phyloP scores from a whole-genome alignment of 768 basidiomycete genomes.

The Russula ochroleuca region DNA sequence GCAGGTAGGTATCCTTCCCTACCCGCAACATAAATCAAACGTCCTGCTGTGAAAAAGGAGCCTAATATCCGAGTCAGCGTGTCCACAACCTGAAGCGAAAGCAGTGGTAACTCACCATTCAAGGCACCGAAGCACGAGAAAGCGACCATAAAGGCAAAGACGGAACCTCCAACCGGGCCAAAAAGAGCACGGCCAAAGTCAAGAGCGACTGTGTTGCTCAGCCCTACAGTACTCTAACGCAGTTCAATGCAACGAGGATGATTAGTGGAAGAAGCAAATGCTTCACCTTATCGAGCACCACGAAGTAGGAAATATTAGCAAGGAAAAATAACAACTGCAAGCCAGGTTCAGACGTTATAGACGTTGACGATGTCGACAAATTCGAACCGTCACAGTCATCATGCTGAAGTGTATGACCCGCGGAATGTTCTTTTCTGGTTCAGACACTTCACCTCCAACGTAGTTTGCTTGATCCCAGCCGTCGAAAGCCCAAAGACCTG shows the following conservation, averaged over 20 bases:
- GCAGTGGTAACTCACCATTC: conserved; percentile 58
- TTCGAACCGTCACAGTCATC: conserved; percentile 67
- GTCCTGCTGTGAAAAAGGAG: conserved; percentile 69
- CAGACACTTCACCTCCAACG: conserved; percentile 82
- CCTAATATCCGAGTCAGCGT: conserved; percentile 39
- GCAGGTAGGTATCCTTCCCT: conserved; percentile 83
- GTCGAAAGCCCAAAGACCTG: conserved; percentile 92
- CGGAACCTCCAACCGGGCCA: conserved; percentile 77
- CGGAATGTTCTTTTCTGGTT: conserved; percentile 82
- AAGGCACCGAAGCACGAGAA: conserved; percentile 94
- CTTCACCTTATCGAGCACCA: conserved; percentile 78
- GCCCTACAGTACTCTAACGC: conserved; percentile 54
- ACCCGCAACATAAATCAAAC: conserved; percentile 84
- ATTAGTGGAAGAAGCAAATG: background rate
- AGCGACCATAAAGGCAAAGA: conserved; percentile 89
- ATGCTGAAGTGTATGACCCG: conserved; percentile 89
- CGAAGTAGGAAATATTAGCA: conserved; percentile 87
- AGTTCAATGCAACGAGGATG: conserved; percentile 10
- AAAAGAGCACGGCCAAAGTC: conserved; percentile 89
- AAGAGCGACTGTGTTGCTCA: conserved; percentile 82
- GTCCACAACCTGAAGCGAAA: conserved; percentile 3
- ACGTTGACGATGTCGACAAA: background rate
- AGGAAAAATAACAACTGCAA: conserved; percentile 67
- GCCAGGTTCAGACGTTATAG: conserved; percentile 18
- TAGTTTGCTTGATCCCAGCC: conserved; percentile 96